Percentiles rank a stretch among this genome's conserved stretches.
These are phyloP conservation scores for Aspergillus sp. DNA, from an alignment of 2,329 filamentous ascomycete genomes.

Conservation along the genomic window DNA sequence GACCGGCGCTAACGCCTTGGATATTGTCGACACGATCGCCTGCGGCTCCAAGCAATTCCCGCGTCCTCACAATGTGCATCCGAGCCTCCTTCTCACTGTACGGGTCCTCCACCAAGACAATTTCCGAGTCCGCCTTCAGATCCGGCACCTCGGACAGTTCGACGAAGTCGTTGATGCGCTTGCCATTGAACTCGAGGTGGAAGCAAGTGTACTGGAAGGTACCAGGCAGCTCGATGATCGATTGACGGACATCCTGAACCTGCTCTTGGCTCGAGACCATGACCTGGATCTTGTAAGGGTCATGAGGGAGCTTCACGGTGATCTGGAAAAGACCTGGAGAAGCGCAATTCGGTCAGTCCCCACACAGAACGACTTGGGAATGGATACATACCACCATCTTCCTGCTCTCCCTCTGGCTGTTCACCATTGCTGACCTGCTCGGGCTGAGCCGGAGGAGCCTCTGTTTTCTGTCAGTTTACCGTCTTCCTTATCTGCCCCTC, in stretches of 20 bases:
- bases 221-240: conserved; percentile 84
- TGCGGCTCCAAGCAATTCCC: conserved; percentile 87
- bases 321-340: conserved; percentile 58
- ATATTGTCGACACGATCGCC: conserved; percentile 81
- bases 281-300: conserved; percentile 71
- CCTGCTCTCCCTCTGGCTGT: conserved; percentile 24
- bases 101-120: conserved; percentile 81
- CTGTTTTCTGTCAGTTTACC: conserved; percentile 17
- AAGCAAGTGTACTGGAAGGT: conserved; percentile 99
- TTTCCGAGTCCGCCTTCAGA: conserved; percentile 67
- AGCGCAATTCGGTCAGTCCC: neutral
- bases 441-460: conserved; percentile 21
- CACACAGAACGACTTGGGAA: conserved; percentile 5
- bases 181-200: conserved; percentile 84
- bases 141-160: conserved; percentile 83
- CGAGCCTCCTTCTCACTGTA: conserved; percentile 98
- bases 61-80: conserved; percentile 83
- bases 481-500: conserved; percentile 5
- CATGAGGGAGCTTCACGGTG: conserved; percentile 74
- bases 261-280: conserved; percentile 93
- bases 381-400: conserved; percentile 30
- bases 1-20: conserved; percentile 76
- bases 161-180: conserved; percentile 90
- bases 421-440: conserved; percentile 31
- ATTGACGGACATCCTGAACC: conserved; percentile 93